Evolutionary conservation across 2,329 filamentous ascomycete genomes (phyloP), one percentile per base, ranked within the genome.

Genomic region (Aspergillus hortae): DNA sequence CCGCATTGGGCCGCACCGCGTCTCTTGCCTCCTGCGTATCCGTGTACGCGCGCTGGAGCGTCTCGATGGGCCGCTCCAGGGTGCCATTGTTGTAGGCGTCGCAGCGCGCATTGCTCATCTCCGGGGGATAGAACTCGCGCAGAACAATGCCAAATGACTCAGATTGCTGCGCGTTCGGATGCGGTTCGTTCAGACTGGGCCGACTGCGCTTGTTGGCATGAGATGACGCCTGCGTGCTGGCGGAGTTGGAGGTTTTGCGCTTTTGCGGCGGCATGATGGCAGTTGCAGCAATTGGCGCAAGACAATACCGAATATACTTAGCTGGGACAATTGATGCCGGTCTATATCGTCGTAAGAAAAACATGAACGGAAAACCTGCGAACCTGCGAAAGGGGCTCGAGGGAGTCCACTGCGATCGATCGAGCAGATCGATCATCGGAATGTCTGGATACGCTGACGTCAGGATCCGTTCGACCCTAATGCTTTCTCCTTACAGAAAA

Each of bases 51-150:
- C 74, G 67, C 5, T 83, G 67, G 2, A 96, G 77, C 0, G 81
- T 69, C 60, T 91, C 84, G 17, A 95, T 87, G 0, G 91, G 92
- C 0, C 88, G 83, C 4, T 85, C 80, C 4, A 95, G 74, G 44
- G 82, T 78, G 48, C 86, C 80, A n/a, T 80, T 72, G 49, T 81
- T 87, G 71, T 96, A 96, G 47, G 87, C 85, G 4, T 78, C 76
- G 48, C 88, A 91, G 36, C 91, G 85, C 46, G 81, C 82, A 62
- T 90, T 94, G 73, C 80, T 88, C 86, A 96, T 95, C 67, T 95
- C 90, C 1, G 83, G 81, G 0, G 90, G 90, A 61, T 96, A 96
- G 73, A 86, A 96, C 44, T 88, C 80, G 38, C 86, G 84, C 33
- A 87, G 75, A 0, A 89, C 83, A 46, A 89, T 84, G 15, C 84